Base-by-base conservation (phyloP, 352 stramenopile species). In the Plasmopara halstedii region DNA sequence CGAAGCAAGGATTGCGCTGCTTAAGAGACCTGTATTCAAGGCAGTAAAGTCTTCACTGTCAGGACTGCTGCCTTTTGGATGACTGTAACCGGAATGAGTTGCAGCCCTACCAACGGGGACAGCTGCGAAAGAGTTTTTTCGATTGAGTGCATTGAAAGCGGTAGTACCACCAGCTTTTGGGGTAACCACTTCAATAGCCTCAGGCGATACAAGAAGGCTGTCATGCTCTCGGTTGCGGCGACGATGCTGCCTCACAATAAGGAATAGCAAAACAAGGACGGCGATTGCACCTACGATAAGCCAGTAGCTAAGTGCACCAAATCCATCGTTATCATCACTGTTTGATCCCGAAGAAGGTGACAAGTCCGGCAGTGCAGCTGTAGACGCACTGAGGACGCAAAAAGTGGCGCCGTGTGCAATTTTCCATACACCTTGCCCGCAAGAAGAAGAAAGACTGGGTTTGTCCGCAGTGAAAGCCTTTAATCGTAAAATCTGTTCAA, bases 181-280 rank as follows among this genome's bases (percentile, higher is more conserved):
- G 0, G 63, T 72, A 2, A 40, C 63, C 1, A 58, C 45, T 14
- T 58, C 58, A 13, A 61, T 15, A 2, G 43, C 44, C 14, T 53
- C 45, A 2, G 55, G 63, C 15, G 63, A 59, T 15, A 58, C 42
- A n/a, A 63, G 41, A 11, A 36, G 58, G 48, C 44, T 64, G 27
- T 32, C 56, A 7, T 46, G 39, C 18, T 64, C 55, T 13, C 17
- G 36, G 20, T 31, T 49, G 33, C 68, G 40, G 6, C 58, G 53
- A 7, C 51, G 50, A 19, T 58, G 63, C 58, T 72, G 55, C 54
- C 58, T 58, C 15, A 56, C 14, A 7, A 72, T 38, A 13, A 65
- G 34, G 33, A 72, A 47, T 23, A 72, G 40, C 46, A 72, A 18
- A 18, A 69, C 52, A 23, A 69, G 58, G 25, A 69, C 51, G 17